A percentile compares a stretch with the other conserved stretches of the same genome.
These are phyloP conservation scores for Triglochin maritima DNA, from an alignment of 106 monocot species.

Conservation along the genomic window DNA sequence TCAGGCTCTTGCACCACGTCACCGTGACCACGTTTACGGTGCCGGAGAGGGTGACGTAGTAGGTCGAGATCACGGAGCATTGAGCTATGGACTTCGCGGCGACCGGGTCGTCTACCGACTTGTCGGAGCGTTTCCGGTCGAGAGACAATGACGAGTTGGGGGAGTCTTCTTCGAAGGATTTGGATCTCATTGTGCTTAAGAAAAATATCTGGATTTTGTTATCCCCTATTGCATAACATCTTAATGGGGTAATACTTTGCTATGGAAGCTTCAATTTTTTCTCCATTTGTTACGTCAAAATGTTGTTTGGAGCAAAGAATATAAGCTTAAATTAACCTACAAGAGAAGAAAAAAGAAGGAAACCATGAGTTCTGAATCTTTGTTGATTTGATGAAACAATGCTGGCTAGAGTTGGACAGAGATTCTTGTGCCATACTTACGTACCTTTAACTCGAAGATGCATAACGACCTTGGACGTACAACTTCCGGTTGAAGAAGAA, in stretches of 20 bases:
- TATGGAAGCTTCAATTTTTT: too few species aligned
- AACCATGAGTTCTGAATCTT: too few species aligned
- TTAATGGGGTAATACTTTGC: too few species aligned
- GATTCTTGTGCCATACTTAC: neutral
- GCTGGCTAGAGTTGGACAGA: too few species aligned
- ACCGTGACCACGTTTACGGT: slow-evolving; percentile 32
- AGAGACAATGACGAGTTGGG: slow-evolving; percentile 1
- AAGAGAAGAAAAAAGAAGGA: too few species aligned
- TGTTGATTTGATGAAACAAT: too few species aligned
- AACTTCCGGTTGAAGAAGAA: too few species aligned
- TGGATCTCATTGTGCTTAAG: slow-evolving; percentile 7
- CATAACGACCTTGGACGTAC: neutral
- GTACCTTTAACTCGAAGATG: neutral
- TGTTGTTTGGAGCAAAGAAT: too few species aligned
- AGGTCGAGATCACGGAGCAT: slow-evolving; percentile 51
- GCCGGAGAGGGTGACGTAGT: slow-evolving; percentile 39
- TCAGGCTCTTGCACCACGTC: slow-evolving; percentile 54
- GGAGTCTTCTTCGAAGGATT: slow-evolving; percentile 9
- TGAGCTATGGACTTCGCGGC: slow-evolving; percentile 26
- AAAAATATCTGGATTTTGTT: neutral
- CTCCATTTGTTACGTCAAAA: too few species aligned
- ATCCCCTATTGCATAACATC: neutral
- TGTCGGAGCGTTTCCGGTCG: slow-evolving; percentile 1
- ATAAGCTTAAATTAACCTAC: too few species aligned
- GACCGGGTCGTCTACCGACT: neutral